phyloP scores from a whole-genome alignment of 441 rosid genomes.

The Sinapis alba region DNA sequence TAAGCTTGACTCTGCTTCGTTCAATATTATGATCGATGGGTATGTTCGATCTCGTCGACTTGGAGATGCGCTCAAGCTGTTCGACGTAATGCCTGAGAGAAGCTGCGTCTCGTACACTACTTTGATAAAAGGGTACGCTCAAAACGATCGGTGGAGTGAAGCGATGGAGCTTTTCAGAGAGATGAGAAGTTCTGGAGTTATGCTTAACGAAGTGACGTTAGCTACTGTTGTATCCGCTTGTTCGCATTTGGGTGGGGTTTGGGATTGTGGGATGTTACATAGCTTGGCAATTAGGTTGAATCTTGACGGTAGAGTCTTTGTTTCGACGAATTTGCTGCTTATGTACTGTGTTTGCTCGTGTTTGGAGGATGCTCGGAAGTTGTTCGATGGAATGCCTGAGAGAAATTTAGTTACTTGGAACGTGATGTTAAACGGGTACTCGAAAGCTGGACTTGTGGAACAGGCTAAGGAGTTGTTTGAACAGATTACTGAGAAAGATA shows the following conservation, averaged over 20 bases:
- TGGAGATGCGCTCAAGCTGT: slow-evolving; percentile 59
- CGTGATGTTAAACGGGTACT: slow-evolving; percentile 83
- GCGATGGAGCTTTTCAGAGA: slow-evolving; percentile 58
- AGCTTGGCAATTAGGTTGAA: slow-evolving; percentile 56
- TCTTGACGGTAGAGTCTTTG: slow-evolving; percentile 50
- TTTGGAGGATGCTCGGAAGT: slow-evolving; percentile 55
- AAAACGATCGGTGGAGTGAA: slow-evolving; percentile 49
- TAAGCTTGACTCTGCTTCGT: slow-evolving; percentile 56
- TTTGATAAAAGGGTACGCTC: slow-evolving; percentile 72
- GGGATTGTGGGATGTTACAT: slow-evolving; percentile 67
- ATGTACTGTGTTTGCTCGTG: slow-evolving; percentile 62
- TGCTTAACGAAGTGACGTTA: slow-evolving; percentile 66
- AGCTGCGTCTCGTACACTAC: slow-evolving; percentile 71
- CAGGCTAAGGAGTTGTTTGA: slow-evolving; percentile 60
- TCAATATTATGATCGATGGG: slow-evolving; percentile 70
- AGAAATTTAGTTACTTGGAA: slow-evolving; percentile 76
- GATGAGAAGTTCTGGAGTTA: slow-evolving; percentile 57
- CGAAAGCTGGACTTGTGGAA: slow-evolving; percentile 65
- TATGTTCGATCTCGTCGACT: slow-evolving; percentile 52
- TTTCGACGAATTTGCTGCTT: slow-evolving; percentile 68
- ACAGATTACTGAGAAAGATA: slow-evolving; percentile 61
- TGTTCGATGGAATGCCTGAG: slow-evolving; percentile 73
- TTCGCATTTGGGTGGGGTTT: slow-evolving; percentile 56
- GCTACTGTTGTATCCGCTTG: slow-evolving; percentile 60
- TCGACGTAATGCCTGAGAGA: slow-evolving; percentile 57